Evolutionary conservation across 495 filamentous ascomycete species (phyloP).

Genomic region (Aspergillus mulundensis): DNA sequence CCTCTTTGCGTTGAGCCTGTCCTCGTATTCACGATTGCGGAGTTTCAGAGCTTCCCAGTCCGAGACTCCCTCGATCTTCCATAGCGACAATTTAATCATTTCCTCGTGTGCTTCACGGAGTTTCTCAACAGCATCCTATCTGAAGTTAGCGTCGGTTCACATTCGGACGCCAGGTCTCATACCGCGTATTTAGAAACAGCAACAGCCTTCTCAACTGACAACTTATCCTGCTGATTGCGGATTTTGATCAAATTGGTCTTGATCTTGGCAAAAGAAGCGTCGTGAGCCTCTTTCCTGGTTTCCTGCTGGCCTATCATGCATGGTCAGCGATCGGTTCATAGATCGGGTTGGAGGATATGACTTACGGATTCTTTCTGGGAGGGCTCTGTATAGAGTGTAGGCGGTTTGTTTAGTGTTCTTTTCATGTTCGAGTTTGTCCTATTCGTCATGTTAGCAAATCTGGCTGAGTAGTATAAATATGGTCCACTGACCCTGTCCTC

Average conservation of each 20-base stretch:
- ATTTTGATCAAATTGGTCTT: constrained; percentile 38
- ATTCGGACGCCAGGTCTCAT: constrained; percentile 18
- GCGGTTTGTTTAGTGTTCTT: constrained; percentile 58
- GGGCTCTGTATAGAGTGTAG: constrained; percentile 53
- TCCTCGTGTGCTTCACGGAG: constrained; percentile 58
- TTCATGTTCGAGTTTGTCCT: constrained; percentile 47
- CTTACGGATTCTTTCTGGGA: constrained; percentile 69
- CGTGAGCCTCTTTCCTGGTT: constrained; percentile 39
- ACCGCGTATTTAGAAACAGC: constrained; percentile 62
- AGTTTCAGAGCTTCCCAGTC: constrained; percentile 62
- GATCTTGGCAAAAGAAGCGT: constrained; percentile 40
- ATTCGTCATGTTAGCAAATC: constrained; percentile 15
- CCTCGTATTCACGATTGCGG: constrained; percentile 56
- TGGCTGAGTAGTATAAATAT: not conserved
- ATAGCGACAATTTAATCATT: constrained; percentile 62
- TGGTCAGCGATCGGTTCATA: constrained; percentile 13
- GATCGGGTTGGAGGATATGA: not conserved
- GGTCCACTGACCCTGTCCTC: constrained; percentile 36
- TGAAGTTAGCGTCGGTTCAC: constrained; percentile 9
- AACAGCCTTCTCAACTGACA: constrained; percentile 59
- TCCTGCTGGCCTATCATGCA: constrained; percentile 48
- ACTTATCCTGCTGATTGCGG: constrained; percentile 49
- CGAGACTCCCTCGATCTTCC: constrained; percentile 72
- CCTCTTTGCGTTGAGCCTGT: constrained; percentile 46
- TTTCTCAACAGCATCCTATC: constrained; percentile 52